Percentiles rank a stretch among this genome's conserved stretches.
Conservation (phyloP, 495 filamentous ascomycete species). For the Hyaloscypha hepaticicola region DNA sequence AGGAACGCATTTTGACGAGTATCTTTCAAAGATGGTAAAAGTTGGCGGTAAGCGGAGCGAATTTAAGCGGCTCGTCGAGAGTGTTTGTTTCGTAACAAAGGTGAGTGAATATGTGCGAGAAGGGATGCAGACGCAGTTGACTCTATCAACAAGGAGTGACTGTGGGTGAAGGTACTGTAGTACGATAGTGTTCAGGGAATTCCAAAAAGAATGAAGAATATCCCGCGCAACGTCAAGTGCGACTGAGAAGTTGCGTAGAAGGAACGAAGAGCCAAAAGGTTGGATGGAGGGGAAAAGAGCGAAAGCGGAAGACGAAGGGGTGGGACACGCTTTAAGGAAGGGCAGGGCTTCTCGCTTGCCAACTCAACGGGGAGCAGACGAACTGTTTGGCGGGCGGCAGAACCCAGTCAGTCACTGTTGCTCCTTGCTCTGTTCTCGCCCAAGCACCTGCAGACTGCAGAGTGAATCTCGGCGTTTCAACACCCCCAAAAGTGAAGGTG, state of each 20-base stretch:
- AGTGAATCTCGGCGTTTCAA: constrained; percentile 2
- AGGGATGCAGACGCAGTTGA: constrained; percentile 7
- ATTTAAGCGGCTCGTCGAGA: background rate
- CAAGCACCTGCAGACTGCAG: background rate
- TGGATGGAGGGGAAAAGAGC: constrained; percentile 4
- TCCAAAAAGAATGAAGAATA: constrained; percentile 10
- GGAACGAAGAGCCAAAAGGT: constrained; percentile 14
- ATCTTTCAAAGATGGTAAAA: background rate
- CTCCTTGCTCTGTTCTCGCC: background rate
- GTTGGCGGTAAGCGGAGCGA: background rate
- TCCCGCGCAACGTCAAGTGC: constrained; percentile 27
- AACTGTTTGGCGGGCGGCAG: background rate
- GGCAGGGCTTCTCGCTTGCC: background rate
- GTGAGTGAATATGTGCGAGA: background rate
- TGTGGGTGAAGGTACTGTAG: constrained; percentile 8
- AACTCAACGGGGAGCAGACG: background rate
- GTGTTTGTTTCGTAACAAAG: background rate
- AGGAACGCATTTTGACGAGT: constrained; percentile 22
- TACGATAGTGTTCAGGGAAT: constrained; percentile 1
- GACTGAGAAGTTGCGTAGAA: constrained; percentile 17
- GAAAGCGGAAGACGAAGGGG: background rate
- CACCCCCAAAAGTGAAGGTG: background rate
- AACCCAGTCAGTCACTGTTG: background rate
- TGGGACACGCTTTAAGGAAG: background rate
- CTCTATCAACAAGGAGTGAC: constrained; percentile 12